Evolutionary conservation across 768 basidiomycete species (phyloP).

Genomic region (Candolleomyces aberdarensis): DNA sequence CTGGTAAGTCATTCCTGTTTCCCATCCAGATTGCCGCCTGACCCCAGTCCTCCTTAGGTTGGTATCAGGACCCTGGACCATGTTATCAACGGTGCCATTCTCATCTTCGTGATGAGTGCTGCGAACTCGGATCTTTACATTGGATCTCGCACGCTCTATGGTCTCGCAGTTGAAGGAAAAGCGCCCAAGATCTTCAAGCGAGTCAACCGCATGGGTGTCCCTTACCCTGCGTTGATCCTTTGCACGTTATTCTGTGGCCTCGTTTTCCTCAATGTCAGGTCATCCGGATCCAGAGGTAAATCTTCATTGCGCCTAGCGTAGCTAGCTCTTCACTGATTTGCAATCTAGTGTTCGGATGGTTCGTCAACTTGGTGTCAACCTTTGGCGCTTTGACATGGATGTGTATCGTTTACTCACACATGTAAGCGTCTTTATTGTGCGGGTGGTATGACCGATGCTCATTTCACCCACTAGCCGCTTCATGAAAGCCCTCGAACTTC

Average conservation of each 20-base stretch:
- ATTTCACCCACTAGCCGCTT: slow-evolving; percentile 29
- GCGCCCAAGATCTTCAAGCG: slow-evolving; percentile 42
- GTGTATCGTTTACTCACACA: slow-evolving; percentile 55
- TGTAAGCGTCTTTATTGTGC: slow-evolving; percentile 30
- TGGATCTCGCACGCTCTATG: slow-evolving; percentile 47
- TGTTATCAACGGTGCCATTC: slow-evolving; percentile 61
- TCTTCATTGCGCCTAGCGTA: slow-evolving; percentile 17
- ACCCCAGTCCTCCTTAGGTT: slow-evolving; percentile 24
- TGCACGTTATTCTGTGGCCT: slow-evolving; percentile 55
- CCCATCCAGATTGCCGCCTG: not conserved
- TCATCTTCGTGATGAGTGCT: slow-evolving; percentile 62
- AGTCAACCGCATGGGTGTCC: slow-evolving; percentile 45
- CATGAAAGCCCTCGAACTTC: slow-evolving; percentile 42
- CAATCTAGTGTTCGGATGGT: slow-evolving; percentile 47
- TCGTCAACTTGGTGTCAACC: slow-evolving; percentile 46
- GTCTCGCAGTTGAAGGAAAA: slow-evolving; percentile 47
- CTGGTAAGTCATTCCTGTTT: slow-evolving; percentile 20
- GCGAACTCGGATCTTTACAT: slow-evolving; percentile 65
- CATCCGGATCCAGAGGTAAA: slow-evolving; percentile 49
- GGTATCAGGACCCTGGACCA: slow-evolving; percentile 59
- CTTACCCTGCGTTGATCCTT: slow-evolving; percentile 48
- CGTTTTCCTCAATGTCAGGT: slow-evolving; percentile 55
- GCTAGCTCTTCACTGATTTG: slow-evolving; percentile 17
- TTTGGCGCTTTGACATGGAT: slow-evolving; percentile 50
- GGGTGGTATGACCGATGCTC: not conserved